phyloP scores from a whole-genome alignment of 805 yeast genomes.

The Gaillardinia entomophila region DNA sequence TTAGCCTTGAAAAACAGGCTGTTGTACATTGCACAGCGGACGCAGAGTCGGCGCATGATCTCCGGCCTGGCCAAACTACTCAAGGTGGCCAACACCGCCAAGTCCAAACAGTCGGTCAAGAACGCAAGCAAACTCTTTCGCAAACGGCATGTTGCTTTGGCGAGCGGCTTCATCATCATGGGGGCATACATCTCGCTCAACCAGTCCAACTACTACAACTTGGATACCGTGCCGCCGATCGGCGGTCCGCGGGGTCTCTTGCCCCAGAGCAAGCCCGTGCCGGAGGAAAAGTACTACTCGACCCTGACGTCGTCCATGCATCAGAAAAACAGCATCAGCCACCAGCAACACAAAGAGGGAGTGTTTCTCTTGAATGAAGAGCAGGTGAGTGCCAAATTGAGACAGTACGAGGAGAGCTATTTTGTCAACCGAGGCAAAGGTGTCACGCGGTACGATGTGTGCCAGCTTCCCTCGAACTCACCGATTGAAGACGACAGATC shows the following conservation, averaged over 20 bases:
- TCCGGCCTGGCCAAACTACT: not conserved
- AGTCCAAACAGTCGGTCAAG: not conserved
- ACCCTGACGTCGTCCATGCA: slow-evolving; percentile 43
- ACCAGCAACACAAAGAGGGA: slow-evolving; percentile 47
- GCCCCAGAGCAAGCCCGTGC: not conserved
- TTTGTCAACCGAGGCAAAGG: slow-evolving; percentile 81
- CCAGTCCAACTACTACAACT: slow-evolving; percentile 34
- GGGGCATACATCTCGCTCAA: slow-evolving; percentile 37
- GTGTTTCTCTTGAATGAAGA: slow-evolving; percentile 56
- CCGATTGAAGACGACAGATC: slow-evolving; percentile 94
- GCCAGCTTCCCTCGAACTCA: slow-evolving; percentile 84
- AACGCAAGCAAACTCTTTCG: slow-evolving; percentile 11
- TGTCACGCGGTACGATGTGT: slow-evolving; percentile 78
- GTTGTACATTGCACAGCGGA: not conserved
- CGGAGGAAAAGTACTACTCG: not conserved
- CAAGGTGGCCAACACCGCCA: not conserved
- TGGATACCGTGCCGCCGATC: slow-evolving; percentile 29
- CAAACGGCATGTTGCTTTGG: slow-evolving; percentile 31
- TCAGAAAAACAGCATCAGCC: slow-evolving; percentile 35
- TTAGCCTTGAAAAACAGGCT: not conserved
- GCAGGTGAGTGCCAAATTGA: slow-evolving; percentile 63
- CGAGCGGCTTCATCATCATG: slow-evolving; percentile 37
- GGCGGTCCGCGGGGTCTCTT: slow-evolving; percentile 1
- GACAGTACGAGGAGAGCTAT: slow-evolving; percentile 75
- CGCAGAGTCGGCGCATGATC: not conserved